phyloP scores from a whole-genome alignment of 192 early-diverging fungal species.

The Umbelopsis isabellina region DNA sequence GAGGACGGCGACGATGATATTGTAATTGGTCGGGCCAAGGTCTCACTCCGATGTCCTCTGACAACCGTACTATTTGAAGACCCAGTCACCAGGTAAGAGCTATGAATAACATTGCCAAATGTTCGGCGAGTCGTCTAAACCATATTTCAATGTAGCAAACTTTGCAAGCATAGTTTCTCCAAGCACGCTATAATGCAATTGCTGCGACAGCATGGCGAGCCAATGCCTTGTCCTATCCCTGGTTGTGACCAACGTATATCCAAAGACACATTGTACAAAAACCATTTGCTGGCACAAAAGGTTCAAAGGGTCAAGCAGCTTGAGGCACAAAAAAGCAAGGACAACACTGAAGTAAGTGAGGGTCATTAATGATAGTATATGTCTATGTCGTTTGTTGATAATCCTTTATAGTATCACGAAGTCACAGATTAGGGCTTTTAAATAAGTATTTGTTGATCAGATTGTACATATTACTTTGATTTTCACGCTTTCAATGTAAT shows the following conservation, averaged over 20 bases:
- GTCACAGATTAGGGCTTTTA: neutral
- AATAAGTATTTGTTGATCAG: neutral
- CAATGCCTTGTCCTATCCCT: conserved; percentile 27
- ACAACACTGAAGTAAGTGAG: neutral
- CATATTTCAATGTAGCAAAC: conserved; percentile 14
- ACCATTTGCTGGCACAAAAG: conserved; percentile 25
- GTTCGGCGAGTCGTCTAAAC: neutral
- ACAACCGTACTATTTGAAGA: conserved; percentile 36
- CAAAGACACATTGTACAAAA: neutral
- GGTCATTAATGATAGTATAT: neutral
- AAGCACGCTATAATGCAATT: conserved; percentile 26
- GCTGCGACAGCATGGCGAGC: neutral
- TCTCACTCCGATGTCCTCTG: conserved; percentile 34
- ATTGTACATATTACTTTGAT: neutral
- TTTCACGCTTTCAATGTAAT: conserved; percentile 1
- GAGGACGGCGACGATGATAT: conserved; percentile 35
- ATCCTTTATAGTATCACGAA: neutral
- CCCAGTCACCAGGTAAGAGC: conserved; percentile 35
- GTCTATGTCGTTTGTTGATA: too few relatives aligned
- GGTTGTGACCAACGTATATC: conserved; percentile 29
- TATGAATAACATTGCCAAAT: neutral
- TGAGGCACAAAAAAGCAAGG: conserved; percentile 11
- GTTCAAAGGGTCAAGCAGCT: conserved; percentile 22
- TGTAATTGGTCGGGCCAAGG: conserved; percentile 27
- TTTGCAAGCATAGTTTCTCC: conserved; percentile 38